Base-by-base conservation (phyloP, 352 stramenopile species). In the Phytophthora fragariae region DNA sequence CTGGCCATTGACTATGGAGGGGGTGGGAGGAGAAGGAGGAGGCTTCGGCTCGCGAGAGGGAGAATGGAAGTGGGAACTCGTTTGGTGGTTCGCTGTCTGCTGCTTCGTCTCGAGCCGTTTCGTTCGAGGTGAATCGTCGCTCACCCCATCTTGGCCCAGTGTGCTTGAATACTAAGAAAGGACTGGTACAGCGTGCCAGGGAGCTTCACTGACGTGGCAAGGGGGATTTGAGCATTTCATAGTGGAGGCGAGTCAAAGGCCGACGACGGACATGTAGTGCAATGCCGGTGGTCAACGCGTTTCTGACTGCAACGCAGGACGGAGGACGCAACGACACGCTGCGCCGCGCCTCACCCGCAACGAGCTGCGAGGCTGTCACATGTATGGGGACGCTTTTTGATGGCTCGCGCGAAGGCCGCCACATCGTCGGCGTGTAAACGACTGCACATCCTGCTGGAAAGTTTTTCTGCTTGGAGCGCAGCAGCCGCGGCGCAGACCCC, bases 101-200 rank as follows among this genome's bases (percentile, higher is more conserved):
- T 76, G 41, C 41, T 41, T 76, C 55, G 64, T 53, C 41, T 53
- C 41, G 44, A 58, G n/a, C 60, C 35, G 65, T 66, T 67, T 71
- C 59, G 59, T 47, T 56, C 49, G 44, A 68, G 60, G 14, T 52
- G 65, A 62, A 49, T 66, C 65, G 57, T 57, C 57, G 65, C 57
- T 52, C 35, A 12, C 8, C 68, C 57, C 56, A 71, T 65, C 57
- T 52, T 37, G 41, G 7, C 19, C 14, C 1, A 19, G 49, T 54
- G 68, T 75, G 62, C 68, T 72, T 76, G 69, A 64, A 73, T 76
- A 59, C 69, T 76, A 57, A 75, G 17, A n/a, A 12, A 31, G 21
- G 29, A 53, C 46, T 44, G 65, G 56, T 57, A 66, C 65, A 12
- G 1, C 12, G 56, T 62, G 58, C 64, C 55, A 55, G 17, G 2